phyloP scores from a whole-genome alignment of 371 early-diverging fungal genomes.

The Phascolomyces articulosus region DNA sequence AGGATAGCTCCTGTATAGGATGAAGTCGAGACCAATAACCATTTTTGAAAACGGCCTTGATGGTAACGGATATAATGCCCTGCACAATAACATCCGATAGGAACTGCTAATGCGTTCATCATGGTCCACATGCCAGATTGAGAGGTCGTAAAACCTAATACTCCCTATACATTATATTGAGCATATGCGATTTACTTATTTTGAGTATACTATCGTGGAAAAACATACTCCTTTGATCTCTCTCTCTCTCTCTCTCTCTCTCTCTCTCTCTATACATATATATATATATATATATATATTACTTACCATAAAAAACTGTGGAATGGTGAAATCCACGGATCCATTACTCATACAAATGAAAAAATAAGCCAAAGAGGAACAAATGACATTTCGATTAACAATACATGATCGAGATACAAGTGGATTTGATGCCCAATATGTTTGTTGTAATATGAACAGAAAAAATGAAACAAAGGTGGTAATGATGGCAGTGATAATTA shows the following conservation, averaged over 20 bases:
- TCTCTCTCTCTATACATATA: too few relatives aligned
- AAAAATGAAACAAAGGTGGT: conserved; percentile 42
- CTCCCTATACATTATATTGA: conserved; percentile 6
- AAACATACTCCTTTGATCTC: too few relatives aligned
- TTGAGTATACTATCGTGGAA: too few relatives aligned
- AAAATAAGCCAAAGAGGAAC: conserved; percentile 32
- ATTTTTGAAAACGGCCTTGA: background rate
- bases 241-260: too few relatives aligned
- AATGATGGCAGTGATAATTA: conserved; percentile 51
- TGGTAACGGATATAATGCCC: background rate
- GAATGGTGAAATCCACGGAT: conserved; percentile 30
- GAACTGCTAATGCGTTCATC: conserved; percentile 2
- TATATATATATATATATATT: too few relatives aligned
- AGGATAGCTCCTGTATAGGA: background rate
- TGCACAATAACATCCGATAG: conserved; percentile 8
- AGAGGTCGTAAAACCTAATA: background rate
- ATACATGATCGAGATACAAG: conserved; percentile 49
- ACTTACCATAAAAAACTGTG: conserved; percentile 38
- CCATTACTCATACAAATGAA: conserved; percentile 31
- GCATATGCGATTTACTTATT: too few relatives aligned
- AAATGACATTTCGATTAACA: conserved; percentile 27
- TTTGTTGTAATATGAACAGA: conserved; percentile 59
- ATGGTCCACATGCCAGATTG: conserved; percentile 4
- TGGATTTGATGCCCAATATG: conserved; percentile 60
- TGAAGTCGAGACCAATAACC: background rate